A percentile compares a stretch with the other conserved stretches of the same genome.
These are phyloP conservation scores for Candida patagonica DNA, from an alignment of 805 yeast species.

Conservation along the genomic window DNA sequence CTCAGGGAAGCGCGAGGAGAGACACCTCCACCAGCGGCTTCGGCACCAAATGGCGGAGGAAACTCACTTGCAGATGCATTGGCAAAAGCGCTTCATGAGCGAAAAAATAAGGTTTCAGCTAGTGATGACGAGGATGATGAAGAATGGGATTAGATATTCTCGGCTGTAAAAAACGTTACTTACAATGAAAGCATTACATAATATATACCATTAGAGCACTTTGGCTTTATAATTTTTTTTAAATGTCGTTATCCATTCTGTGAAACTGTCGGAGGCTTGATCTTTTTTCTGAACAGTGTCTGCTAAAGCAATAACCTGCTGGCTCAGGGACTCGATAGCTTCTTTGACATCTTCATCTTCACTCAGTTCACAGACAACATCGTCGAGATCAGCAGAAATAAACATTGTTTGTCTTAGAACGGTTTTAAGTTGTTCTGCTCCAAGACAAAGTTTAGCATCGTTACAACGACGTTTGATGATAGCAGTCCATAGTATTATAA, in stretches of 20 bases:
- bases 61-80: conserved; percentile 76
- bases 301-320: background rate
- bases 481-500: background rate
- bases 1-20: conserved; percentile 68
- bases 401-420: background rate
- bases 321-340: background rate
- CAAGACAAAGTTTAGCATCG: background rate
- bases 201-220: background rate
- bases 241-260: background rate
- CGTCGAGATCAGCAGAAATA: conserved; percentile 5
- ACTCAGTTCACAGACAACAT: conserved; percentile 2
- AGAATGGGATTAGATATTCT: conserved; percentile 42
- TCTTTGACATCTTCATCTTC: conserved; percentile 1
- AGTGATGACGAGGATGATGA: conserved; percentile 78
- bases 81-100: conserved; percentile 71
- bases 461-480: background rate
- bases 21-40: conserved; percentile 23
- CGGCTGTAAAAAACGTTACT: background rate
- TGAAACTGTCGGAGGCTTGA: background rate
- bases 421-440: background rate
- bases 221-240: background rate
- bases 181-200: no score
- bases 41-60: conserved; percentile 34
- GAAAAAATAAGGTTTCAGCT: conserved; percentile 73
- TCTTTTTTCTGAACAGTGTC: background rate